phyloP scores from a whole-genome alignment of 768 basidiomycete genomes.

The Suillus fuscotomentosus region DNA sequence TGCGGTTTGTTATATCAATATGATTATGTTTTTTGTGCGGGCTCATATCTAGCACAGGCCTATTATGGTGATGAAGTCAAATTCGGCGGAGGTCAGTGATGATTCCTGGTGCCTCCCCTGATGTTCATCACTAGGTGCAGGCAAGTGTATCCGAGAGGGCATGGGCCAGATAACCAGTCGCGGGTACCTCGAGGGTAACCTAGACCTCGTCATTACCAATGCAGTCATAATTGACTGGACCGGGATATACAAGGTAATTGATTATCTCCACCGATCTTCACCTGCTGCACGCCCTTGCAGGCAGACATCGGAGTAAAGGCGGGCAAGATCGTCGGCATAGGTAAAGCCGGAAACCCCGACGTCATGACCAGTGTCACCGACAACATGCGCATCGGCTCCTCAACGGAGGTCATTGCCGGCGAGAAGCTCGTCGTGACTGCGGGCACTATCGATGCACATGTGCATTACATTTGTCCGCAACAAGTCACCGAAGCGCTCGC shows the following conservation, averaged over 20 bases:
- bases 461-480: conserved; percentile 96
- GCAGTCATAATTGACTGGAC: conserved; percentile 93
- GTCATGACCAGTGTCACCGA: conserved; percentile 79
- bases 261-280: neutral
- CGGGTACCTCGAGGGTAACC: conserved; percentile 52
- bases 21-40: neutral
- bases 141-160: conserved; percentile 93
- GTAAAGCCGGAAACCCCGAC: conserved; percentile 98
- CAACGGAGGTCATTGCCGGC: conserved; percentile 94
- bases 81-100: conserved; percentile 82
- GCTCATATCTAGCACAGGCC: conserved; percentile 44
- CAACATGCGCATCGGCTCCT: conserved; percentile 78
- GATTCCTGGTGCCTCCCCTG: neutral
- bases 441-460: conserved; percentile 88
- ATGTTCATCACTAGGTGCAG: conserved; percentile 34
- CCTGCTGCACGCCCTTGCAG: conserved; percentile 37
- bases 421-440: conserved; percentile 94
- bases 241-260: conserved; percentile 84
- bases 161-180: conserved; percentile 91
- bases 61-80: conserved; percentile 96
- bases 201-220: conserved; percentile 95
- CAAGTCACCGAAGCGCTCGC: conserved; percentile 85
- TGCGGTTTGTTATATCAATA: conserved; percentile 39
- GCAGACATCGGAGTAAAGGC: conserved; percentile 93
- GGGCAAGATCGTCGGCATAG: conserved; percentile 81